A percentile compares a stretch with the other conserved stretches of the same genome.
phyloP scores from a whole-genome alignment of 1,284 basidiomycete species.

The Somion occarium region DNA sequence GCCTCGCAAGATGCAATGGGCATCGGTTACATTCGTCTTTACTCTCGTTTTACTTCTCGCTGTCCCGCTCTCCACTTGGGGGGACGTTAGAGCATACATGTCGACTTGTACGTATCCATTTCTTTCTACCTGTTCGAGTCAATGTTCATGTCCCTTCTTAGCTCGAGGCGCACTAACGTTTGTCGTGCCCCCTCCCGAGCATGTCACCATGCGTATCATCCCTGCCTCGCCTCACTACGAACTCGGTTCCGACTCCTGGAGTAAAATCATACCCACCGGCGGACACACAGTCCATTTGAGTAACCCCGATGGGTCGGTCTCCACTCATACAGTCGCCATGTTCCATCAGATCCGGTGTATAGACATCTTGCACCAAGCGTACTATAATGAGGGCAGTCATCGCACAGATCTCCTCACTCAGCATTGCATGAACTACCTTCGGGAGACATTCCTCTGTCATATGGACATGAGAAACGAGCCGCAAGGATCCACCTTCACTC shows the following conservation, averaged over 20 bases:
- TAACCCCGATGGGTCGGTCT: constrained; percentile 5
- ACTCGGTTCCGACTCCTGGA: constrained; percentile 6
- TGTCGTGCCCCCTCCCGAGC: constrained; percentile 5
- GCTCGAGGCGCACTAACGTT: constrained; percentile 2
- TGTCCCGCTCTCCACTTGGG: not conserved
- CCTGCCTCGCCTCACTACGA: constrained; percentile 7
- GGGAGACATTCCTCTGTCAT: constrained; percentile 6
- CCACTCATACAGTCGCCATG: constrained; percentile 7
- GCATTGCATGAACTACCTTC: constrained; percentile 8
- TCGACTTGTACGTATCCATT: not conserved
- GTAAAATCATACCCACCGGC: constrained; percentile 4
- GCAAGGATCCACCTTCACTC: constrained; percentile 5
- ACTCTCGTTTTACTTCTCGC: not conserved
- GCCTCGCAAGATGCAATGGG: not conserved
- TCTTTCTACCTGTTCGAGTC: not conserved
- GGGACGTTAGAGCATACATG: not conserved
- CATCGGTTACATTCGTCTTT: not conserved
- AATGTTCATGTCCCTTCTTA: not conserved
- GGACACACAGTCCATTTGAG: constrained; percentile 5
- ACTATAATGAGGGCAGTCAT: constrained; percentile 8
- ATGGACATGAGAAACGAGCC: constrained; percentile 6
- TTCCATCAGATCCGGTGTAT: constrained; percentile 7
- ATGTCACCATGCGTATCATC: constrained; percentile 6
- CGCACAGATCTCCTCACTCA: not conserved
- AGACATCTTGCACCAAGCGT: constrained; percentile 8